These are phyloP conservation scores for Botrytis aclada DNA, from an alignment of 2,329 filamentous ascomycete species.

Conservation along the genomic window DNA sequence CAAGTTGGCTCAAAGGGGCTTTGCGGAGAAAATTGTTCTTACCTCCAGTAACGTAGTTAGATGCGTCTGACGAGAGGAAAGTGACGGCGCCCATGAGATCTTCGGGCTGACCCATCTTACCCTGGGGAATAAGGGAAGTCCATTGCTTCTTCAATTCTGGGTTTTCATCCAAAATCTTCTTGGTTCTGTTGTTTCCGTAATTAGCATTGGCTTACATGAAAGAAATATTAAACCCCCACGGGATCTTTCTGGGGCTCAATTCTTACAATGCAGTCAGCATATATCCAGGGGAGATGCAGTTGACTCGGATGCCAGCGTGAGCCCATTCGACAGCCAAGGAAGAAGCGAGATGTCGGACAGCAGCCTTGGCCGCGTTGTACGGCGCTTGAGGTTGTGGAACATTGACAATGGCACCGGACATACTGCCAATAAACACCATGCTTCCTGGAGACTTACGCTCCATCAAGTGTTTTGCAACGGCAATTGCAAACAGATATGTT, in stretches of 20 bases:
- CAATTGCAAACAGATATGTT: conserved; percentile 83
- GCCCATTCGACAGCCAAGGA: conserved; percentile 96
- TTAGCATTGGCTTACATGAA: conserved; percentile 13
- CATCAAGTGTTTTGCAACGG: conserved; percentile 85
- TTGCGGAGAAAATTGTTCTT: conserved; percentile 9
- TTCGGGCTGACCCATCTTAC: conserved; percentile 88
- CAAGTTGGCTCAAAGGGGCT: not conserved
- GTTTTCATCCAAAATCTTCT: conserved; percentile 92
- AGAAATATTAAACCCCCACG: conserved; percentile 5
- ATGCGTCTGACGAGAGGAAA: conserved; percentile 57
- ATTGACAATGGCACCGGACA: conserved; percentile 92
- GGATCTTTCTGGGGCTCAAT: not conserved
- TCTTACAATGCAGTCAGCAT: conserved; percentile 91
- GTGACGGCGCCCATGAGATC: conserved; percentile 93
- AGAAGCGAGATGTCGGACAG: conserved; percentile 80
- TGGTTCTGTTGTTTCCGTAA: conserved; percentile 57
- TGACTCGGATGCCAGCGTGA: conserved; percentile 80
- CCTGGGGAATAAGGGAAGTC: conserved; percentile 87
- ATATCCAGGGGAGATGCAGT: conserved; percentile 93
- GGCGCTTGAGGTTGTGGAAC: conserved; percentile 90
- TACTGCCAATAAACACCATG: conserved; percentile 93
- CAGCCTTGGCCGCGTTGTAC: conserved; percentile 92
- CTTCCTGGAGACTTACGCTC: conserved; percentile 73
- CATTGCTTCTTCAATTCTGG: conserved; percentile 86
- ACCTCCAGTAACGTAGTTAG: conserved; percentile 56